Percentiles rank a stretch among this genome's conserved stretches.
phyloP scores from a whole-genome alignment of 257 asterid species.

The Fraxinus pennsylvanica region DNA sequence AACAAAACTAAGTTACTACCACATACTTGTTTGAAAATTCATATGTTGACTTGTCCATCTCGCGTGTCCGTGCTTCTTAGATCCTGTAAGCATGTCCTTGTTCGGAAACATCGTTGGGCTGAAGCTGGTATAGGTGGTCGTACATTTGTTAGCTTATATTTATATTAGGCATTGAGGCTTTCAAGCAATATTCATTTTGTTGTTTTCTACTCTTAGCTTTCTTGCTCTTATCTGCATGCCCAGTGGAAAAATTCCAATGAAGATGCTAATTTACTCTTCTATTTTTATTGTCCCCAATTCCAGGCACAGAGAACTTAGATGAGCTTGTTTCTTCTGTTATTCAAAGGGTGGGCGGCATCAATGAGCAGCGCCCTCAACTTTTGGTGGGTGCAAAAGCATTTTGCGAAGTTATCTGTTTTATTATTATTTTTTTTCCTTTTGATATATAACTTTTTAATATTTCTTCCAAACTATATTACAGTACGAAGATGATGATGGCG shows the following conservation, averaged over 20 bases:
- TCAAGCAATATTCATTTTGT: background rate
- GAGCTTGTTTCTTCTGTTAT: conserved; percentile 80
- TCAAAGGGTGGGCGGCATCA: conserved; percentile 63
- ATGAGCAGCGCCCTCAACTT: conserved; percentile 62
- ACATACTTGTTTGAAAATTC: background rate
- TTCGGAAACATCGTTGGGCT: background rate
- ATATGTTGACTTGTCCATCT: background rate
- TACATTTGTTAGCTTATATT: background rate
- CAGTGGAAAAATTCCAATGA: background rate
- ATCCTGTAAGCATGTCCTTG: background rate
- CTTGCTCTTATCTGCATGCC: background rate
- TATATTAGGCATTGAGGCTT: background rate
- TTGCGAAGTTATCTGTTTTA: background rate
- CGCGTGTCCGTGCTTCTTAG: background rate
- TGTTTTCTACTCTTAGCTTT: background rate
- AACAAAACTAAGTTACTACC: background rate
- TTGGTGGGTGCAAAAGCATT: conserved; percentile 57
- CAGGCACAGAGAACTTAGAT: conserved; percentile 72
- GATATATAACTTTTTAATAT: conserved; percentile 18
- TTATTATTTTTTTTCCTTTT: background rate
- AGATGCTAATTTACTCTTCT: conserved; percentile 12
- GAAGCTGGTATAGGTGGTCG: background rate
- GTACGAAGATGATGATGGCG: conserved; percentile 98
- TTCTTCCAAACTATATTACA: conserved; percentile 28
- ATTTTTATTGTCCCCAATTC: conserved; percentile 18